A percentile compares a stretch with the other conserved stretches of the same genome.
These are phyloP conservation scores for Linaria vulgaris DNA, from an alignment of 257 asterid genomes.

Conservation along the genomic window DNA sequence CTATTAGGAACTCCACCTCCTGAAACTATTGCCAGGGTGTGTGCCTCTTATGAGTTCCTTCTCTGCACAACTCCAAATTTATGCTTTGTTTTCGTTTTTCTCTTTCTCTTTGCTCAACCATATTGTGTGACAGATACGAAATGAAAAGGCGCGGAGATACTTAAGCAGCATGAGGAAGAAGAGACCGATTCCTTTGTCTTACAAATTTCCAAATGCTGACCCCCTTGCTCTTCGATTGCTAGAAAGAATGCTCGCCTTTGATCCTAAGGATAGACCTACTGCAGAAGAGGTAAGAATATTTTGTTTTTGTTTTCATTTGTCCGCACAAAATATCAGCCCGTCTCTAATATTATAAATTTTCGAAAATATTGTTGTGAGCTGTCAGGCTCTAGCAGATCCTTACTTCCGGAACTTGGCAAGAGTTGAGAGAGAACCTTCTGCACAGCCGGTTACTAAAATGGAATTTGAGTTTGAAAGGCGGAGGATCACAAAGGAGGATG, in stretches of 20 bases:
- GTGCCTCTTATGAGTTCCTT: constrained; percentile 17
- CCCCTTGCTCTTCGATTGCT: constrained; percentile 84
- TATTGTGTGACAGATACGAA: constrained; percentile 67
- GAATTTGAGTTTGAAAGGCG: constrained; percentile 98
- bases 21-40: constrained; percentile 87
- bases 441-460: constrained; percentile 94
- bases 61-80: background rate
- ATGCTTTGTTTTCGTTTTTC: constrained; percentile 2
- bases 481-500: constrained; percentile 90
- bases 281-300: constrained; percentile 74
- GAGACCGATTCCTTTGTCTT: constrained; percentile 70
- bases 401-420: constrained; percentile 93
- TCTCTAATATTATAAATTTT: constrained; percentile 10
- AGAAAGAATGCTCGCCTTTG: constrained; percentile 95
- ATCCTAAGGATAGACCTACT: constrained; percentile 88
- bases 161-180: constrained; percentile 96
- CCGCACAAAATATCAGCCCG: background rate
- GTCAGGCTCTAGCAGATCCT: constrained; percentile 98
- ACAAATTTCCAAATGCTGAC: constrained; percentile 86
- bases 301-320: background rate
- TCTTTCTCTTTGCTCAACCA: constrained; percentile 21
- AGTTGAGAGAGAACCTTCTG: constrained; percentile 96
- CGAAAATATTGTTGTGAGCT: constrained; percentile 36
- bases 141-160: constrained; percentile 96
- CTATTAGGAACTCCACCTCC: constrained; percentile 89